Evolutionary conservation across 1,139 yeast genomes (phyloP).

Genomic region (Pichia sp.): DNA sequence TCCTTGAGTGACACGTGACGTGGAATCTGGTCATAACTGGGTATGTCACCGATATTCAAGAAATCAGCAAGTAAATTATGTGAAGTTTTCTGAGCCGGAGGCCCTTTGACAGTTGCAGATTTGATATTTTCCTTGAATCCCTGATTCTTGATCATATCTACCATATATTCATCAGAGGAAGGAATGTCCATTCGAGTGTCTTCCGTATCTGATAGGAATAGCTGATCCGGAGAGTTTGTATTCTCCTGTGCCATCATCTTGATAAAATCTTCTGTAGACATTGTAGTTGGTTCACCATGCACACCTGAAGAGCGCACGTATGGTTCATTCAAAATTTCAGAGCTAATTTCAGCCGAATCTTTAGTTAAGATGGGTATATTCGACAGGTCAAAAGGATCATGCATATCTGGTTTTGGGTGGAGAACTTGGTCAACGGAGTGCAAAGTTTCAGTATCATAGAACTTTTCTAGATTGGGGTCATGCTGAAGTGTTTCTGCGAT

Average conservation of each 20-base stretch:
- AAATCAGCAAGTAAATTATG: neutral
- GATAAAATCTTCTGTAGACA: conserved; percentile 20
- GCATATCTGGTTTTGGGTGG: neutral
- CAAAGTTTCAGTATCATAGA: conserved; percentile 15
- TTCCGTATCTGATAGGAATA: neutral
- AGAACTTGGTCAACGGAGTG: conserved; percentile 1
- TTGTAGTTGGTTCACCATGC: conserved; percentile 17
- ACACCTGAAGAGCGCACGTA: neutral
- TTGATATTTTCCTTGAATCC: neutral
- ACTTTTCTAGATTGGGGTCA: conserved; percentile 26
- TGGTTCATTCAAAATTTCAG: no score
- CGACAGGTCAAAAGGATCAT: conserved; percentile 20
- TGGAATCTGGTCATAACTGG: conserved; percentile 9
- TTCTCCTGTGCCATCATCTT: conserved; percentile 10
- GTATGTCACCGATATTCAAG: conserved; percentile 12
- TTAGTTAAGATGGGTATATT: conserved; percentile 10
- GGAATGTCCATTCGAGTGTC: neutral
- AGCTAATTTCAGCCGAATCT: neutral
- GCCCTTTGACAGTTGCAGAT: neutral
- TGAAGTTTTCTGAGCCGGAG: neutral
- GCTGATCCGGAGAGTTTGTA: neutral
- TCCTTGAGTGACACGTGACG: conserved; percentile 23
- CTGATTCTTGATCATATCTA: conserved; percentile 2
- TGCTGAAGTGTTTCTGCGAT: conserved; percentile 20
- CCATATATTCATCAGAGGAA: conserved; percentile 5